Conservation (phyloP, 805 yeast genomes). For the Brettanomyces sp. region DNA sequence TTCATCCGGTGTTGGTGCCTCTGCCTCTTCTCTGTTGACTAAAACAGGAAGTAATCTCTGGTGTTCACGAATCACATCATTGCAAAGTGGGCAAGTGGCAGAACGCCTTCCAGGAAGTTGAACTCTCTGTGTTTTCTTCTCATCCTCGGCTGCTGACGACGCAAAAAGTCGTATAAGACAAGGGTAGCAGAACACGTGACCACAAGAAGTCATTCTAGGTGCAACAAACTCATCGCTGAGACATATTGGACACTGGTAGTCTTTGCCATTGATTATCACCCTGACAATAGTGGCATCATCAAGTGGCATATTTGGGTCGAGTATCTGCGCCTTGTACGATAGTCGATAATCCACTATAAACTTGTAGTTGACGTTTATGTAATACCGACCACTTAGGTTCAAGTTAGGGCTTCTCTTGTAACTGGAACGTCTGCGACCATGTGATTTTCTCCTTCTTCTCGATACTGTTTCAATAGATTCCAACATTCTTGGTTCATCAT, state of each 20-base stretch:
- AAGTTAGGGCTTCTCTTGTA: slow-evolving; percentile 18
- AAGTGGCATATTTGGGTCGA: slow-evolving; percentile 72
- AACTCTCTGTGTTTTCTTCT: slow-evolving; percentile 30
- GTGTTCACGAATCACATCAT: slow-evolving; percentile 41
- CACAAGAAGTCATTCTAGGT: slow-evolving; percentile 92
- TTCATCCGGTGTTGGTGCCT: slow-evolving; percentile 46
- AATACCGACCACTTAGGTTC: slow-evolving; percentile 53
- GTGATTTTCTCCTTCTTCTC: slow-evolving; percentile 9
- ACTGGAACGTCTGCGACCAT: slow-evolving; percentile 21
- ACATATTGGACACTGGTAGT: slow-evolving; percentile 81
- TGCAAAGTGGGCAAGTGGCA: slow-evolving; percentile 65
- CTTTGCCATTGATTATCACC: slow-evolving; percentile 63
- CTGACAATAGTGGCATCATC: slow-evolving; percentile 53
- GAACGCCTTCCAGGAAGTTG: slow-evolving; percentile 13
- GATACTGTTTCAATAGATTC: slow-evolving; percentile 5
- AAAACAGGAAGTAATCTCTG: slow-evolving; percentile 61
- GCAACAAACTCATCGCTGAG: slow-evolving; percentile 76
- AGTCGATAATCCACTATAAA: slow-evolving; percentile 65
- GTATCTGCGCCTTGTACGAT: slow-evolving; percentile 45
- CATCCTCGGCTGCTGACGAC: slow-evolving; percentile 29
- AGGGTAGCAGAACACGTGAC: slow-evolving; percentile 81
- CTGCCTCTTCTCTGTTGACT: slow-evolving; percentile 39
- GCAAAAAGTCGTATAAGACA: slow-evolving; percentile 70
- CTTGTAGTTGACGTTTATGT: slow-evolving; percentile 76
- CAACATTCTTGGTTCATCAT: slow-evolving; percentile 17